Evolutionary conservation across 768 basidiomycete species (phyloP).

Genomic region (Collybia mongolica): DNA sequence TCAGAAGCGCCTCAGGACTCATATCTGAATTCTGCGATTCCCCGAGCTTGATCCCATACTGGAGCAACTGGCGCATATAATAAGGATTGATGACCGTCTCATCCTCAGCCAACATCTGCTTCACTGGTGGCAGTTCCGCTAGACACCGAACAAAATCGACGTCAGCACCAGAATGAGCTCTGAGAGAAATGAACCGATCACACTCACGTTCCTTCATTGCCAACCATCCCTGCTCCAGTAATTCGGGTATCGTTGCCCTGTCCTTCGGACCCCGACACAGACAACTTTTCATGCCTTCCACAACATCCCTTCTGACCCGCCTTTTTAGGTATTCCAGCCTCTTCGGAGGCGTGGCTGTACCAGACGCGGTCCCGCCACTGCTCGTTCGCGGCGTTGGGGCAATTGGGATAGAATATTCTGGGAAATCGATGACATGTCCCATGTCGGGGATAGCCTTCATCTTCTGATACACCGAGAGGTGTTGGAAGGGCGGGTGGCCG

Average conservation of each 20-base stretch:
- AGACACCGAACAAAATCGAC: conserved; percentile 3
- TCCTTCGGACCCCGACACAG: conserved; percentile 77
- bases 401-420: conserved; percentile 60
- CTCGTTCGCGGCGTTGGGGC: conserved; percentile 35
- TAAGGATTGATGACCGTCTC: conserved; percentile 78
- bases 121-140: conserved; percentile 26
- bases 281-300: conserved; percentile 81
- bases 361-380: conserved; percentile 20
- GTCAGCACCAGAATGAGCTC: background rate
- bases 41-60: conserved; percentile 69
- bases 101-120: conserved; percentile 39
- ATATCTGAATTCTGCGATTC: conserved; percentile 36
- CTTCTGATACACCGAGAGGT: conserved; percentile 80
- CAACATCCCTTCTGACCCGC: conserved; percentile 72
- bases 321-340: conserved; percentile 69
- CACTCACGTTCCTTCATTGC: conserved; percentile 57
- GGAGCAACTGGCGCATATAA: conserved; percentile 74
- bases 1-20: conserved; percentile 44
- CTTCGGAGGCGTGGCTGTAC: conserved; percentile 42
- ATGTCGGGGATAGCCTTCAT: conserved; percentile 92
- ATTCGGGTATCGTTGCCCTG: conserved; percentile 82
- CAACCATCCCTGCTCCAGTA: conserved; percentile 82
- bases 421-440: conserved; percentile 77
- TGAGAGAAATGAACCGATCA: background rate
- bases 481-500: conserved; percentile 89